These are phyloP conservation scores for Phytophthora citricola DNA, from an alignment of 352 stramenopile genomes.

Conservation along the genomic window DNA sequence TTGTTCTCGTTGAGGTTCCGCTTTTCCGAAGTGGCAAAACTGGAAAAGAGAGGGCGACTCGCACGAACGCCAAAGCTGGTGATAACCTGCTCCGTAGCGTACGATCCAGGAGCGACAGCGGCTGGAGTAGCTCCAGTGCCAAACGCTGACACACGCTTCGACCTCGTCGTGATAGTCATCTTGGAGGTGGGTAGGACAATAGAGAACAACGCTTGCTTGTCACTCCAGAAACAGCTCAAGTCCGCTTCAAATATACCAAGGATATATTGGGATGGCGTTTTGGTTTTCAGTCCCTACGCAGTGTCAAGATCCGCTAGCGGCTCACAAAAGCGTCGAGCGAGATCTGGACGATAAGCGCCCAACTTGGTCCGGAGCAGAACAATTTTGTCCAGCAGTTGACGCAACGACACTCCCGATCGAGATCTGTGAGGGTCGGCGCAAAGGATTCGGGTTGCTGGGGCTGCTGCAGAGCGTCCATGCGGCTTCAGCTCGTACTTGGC, in stretches of 20 bases:
- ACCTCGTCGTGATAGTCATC: constrained; percentile 85
- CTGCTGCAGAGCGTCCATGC: constrained; percentile 35
- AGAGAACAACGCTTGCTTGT: constrained; percentile 4
- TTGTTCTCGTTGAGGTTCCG: constrained; percentile 84
- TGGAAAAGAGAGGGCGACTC: constrained; percentile 58
- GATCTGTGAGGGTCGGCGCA: constrained; percentile 66
- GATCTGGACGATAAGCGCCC: constrained; percentile 60
- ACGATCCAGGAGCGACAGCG: constrained; percentile 72
- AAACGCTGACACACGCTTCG: constrained; percentile 75
- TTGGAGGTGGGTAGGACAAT: constrained; percentile 9
- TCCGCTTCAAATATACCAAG: constrained; percentile 13
- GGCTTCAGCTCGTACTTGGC: constrained; percentile 68
- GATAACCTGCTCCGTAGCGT: constrained; percentile 54
- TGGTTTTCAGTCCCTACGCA: constrained; percentile 9
- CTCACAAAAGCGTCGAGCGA: constrained; percentile 58
- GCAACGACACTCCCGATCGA: constrained; percentile 49
- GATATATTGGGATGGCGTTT: constrained; percentile 26
- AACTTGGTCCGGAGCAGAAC: constrained; percentile 49
- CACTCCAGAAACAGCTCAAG: constrained; percentile 23
- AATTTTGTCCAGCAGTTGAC: constrained; percentile 57
- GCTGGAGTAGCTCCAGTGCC: constrained; percentile 48
- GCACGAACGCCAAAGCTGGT: constrained; percentile 55
- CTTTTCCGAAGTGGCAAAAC: constrained; percentile 74
- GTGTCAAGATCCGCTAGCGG: constrained; percentile 42
- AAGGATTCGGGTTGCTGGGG: constrained; percentile 41